A percentile compares a stretch with the other conserved stretches of the same genome.
Conservation (phyloP, 176 grass and related monocot species). For the Phyllostachys edulis region DNA sequence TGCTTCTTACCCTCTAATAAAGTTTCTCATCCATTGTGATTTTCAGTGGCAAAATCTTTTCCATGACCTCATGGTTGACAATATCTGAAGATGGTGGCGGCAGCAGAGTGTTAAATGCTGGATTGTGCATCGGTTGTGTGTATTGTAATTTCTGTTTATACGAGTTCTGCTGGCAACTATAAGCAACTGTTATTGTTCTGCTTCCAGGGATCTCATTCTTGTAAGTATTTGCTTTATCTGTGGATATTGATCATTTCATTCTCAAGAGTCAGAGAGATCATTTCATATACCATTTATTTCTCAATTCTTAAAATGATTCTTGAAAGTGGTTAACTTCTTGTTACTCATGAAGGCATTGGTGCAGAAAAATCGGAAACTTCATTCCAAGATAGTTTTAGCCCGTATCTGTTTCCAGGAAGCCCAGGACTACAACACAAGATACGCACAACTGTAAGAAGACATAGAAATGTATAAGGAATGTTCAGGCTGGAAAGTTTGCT, state of each 20-base stretch:
- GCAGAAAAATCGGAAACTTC: background rate
- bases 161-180: background rate
- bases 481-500: background rate
- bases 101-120: background rate
- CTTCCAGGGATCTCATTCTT: background rate
- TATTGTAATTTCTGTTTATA: constrained; percentile 1
- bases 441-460: too few relatives aligned
- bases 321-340: background rate
- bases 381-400: background rate
- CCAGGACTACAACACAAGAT: too few relatives aligned
- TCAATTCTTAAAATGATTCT: background rate
- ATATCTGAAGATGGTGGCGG: constrained; percentile 7
- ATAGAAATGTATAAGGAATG: background rate
- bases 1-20: background rate
- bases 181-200: background rate
- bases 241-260: background rate
- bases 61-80: background rate
- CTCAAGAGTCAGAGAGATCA: background rate
- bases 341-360: background rate
- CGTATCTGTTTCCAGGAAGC: too few relatives aligned
- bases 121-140: background rate
- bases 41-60: constrained; percentile 46
- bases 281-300: background rate
- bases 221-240: background rate
- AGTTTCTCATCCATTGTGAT: background rate